These are phyloP conservation scores for Ambrosia hybrid DNA, from an alignment of 140 eudicot species.

Conservation along the genomic window DNA sequence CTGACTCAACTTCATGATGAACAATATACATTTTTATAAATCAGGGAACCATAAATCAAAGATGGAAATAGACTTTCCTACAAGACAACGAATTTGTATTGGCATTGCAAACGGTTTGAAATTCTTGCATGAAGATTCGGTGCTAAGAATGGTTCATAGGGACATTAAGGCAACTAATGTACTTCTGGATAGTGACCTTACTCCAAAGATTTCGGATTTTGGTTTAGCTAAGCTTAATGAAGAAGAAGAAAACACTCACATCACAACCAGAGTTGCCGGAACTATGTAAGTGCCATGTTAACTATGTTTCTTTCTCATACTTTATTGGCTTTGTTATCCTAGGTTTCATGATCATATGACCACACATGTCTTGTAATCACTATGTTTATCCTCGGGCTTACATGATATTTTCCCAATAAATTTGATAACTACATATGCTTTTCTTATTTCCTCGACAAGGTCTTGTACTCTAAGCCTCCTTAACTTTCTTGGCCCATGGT, in stretches of 20 bases:
- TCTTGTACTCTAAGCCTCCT: too few species aligned
- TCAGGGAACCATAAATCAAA: neutral
- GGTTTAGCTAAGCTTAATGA: neutral
- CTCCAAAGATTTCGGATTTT: conserved; percentile 37
- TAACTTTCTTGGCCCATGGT: too few species aligned
- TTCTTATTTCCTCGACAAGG: too few species aligned
- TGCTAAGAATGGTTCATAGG: conserved; percentile 44
- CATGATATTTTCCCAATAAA: too few species aligned
- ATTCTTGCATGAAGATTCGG: conserved; percentile 23
- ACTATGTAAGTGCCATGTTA: neutral
- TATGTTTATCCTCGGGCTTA: too few species aligned
- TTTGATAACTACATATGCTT: too few species aligned
- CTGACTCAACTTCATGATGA: neutral
- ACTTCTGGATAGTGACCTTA: conserved; percentile 20
- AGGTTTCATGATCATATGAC: too few species aligned
- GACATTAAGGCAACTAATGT: conserved; percentile 31
- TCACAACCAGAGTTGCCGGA: conserved; percentile 4
- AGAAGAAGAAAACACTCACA: neutral
- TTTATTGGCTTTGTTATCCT: too few species aligned
- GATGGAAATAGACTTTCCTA: neutral
- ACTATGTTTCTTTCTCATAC: neutral
- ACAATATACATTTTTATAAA: neutral
- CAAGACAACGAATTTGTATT: conserved; percentile 4
- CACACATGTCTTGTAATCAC: too few species aligned
- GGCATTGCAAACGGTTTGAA: conserved; percentile 5